These are phyloP conservation scores for Orobanche coerulescens DNA, from an alignment of 257 asterid genomes.

Conservation along the genomic window DNA sequence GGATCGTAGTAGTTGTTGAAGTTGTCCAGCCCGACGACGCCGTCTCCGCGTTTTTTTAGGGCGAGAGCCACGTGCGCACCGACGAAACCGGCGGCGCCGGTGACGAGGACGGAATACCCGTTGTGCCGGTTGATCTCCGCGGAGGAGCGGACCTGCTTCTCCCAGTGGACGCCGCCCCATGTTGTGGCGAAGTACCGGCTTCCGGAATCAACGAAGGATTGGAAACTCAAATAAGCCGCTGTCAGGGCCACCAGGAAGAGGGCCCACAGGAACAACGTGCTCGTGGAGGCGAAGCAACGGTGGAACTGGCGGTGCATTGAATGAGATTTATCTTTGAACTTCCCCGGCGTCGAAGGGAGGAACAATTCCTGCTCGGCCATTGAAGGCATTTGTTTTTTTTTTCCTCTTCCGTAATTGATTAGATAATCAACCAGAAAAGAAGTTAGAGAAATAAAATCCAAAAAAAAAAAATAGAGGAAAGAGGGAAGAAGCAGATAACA, in stretches of 20 bases:
- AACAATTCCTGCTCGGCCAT: slow-evolving; percentile 38
- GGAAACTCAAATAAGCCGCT: slow-evolving; percentile 67
- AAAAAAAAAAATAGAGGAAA: background rate
- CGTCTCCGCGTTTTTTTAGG: slow-evolving; percentile 74
- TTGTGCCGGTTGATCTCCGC: slow-evolving; percentile 51
- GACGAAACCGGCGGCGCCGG: slow-evolving; percentile 83
- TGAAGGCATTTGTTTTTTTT: slow-evolving; percentile 46
- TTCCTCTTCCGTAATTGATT: background rate
- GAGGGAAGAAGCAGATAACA: slow-evolving; percentile 6
- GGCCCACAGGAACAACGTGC: slow-evolving; percentile 71
- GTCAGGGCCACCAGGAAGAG: slow-evolving; percentile 57
- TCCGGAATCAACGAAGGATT: slow-evolving; percentile 49
- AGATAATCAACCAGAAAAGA: background rate
- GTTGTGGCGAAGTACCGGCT: slow-evolving; percentile 44
- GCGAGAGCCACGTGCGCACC: slow-evolving; percentile 65
- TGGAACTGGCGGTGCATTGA: slow-evolving; percentile 50
- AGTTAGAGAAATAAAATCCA: background rate
- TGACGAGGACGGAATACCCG: slow-evolving; percentile 57
- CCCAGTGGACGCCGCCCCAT: slow-evolving; percentile 66
- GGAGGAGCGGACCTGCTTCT: slow-evolving; percentile 41
- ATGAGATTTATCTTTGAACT: slow-evolving; percentile 48
- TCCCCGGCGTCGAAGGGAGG: slow-evolving; percentile 70
- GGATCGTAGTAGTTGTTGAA: slow-evolving; percentile 65
- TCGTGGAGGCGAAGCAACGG: slow-evolving; percentile 69
- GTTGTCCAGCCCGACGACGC: slow-evolving; percentile 71